These are phyloP conservation scores for Penstemon davidsonii DNA, from an alignment of 257 asterid species.

Conservation along the genomic window DNA sequence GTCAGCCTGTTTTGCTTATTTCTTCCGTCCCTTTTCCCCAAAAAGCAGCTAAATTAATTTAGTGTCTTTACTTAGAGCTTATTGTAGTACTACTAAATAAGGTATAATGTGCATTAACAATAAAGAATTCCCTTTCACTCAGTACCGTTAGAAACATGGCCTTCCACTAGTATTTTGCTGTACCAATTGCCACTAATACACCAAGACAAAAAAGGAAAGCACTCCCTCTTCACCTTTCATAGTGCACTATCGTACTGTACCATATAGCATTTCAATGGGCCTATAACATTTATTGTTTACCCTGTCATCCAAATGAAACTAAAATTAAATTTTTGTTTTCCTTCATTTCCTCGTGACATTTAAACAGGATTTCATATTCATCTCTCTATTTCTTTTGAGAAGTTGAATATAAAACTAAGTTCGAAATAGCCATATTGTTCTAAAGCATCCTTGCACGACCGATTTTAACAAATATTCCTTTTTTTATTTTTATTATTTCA, in stretches of 20 bases:
- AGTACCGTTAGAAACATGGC: background rate
- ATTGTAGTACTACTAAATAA: background rate
- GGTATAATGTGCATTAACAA: background rate
- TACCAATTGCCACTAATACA: conserved; percentile 7
- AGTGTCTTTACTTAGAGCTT: background rate
- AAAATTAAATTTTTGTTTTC: background rate
- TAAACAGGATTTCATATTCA: too few relatives aligned
- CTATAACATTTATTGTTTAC: background rate
- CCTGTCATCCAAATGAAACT: background rate
- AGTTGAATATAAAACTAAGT: too few relatives aligned
- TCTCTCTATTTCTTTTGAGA: too few relatives aligned
- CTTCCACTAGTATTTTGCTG: background rate
- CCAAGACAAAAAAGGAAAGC: conserved; percentile 20
- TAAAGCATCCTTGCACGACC: too few relatives aligned
- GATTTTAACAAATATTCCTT: too few relatives aligned
- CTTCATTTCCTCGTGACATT: background rate
- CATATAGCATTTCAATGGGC: background rate
- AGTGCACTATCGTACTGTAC: background rate
- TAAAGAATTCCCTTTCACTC: background rate
- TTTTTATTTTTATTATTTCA: too few relatives aligned
- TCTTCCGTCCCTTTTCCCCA: conserved; percentile 1
- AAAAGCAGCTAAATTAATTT: background rate
- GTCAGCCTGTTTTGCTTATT: conserved; percentile 3
- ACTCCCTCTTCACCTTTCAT: background rate
- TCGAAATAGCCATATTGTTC: too few relatives aligned